Evolutionary conservation across 2,329 filamentous ascomycete genomes (phyloP).

Genomic region (Diaporthe sp.): DNA sequence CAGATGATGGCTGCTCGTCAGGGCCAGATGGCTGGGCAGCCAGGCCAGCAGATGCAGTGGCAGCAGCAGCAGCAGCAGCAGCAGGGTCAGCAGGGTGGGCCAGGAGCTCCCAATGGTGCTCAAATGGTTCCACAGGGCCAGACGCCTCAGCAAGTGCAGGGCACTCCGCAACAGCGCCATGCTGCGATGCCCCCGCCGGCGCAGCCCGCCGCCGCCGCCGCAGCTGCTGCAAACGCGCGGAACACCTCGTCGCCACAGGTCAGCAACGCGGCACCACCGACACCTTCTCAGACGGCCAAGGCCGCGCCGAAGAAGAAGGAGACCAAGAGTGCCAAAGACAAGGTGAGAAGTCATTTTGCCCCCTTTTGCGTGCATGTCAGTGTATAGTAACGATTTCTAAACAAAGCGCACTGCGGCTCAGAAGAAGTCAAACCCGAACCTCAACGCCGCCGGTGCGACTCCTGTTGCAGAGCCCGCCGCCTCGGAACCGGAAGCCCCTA

Average conservation of each 20-base stretch:
- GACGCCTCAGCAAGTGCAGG: conserved; percentile 67
- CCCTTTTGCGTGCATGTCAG: conserved; percentile 28
- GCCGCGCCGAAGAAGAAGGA: conserved; percentile 83
- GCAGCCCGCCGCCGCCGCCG: conserved; percentile 60
- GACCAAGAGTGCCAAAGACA: conserved; percentile 70
- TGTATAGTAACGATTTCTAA: conserved; percentile 33
- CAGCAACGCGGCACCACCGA: conserved; percentile 76
- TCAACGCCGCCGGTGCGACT: conserved; percentile 62
- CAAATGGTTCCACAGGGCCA: conserved; percentile 56
- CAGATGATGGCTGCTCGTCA: conserved; percentile 67
- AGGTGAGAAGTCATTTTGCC: conserved; percentile 62
- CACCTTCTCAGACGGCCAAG: conserved; percentile 79
- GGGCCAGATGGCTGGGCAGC: conserved; percentile 44
- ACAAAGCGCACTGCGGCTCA: conserved; percentile 59
- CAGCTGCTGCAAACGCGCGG: conserved; percentile 59
- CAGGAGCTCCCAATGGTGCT: conserved; percentile 50
- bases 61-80: conserved; percentile 49
- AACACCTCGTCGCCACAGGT: conserved; percentile 72
- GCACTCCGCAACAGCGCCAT: conserved; percentile 75
- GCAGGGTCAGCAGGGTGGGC: conserved; percentile 43
- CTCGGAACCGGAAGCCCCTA: conserved; percentile 65
- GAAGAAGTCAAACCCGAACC: conserved; percentile 72
- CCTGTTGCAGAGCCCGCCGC: conserved; percentile 65
- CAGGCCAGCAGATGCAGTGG: conserved; percentile 59
- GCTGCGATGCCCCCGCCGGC: conserved; percentile 73